Percentiles rank a stretch among this genome's conserved stretches.
Conservation (phyloP, 139 green algal species). For the Tetradesmus obliquus region DNA sequence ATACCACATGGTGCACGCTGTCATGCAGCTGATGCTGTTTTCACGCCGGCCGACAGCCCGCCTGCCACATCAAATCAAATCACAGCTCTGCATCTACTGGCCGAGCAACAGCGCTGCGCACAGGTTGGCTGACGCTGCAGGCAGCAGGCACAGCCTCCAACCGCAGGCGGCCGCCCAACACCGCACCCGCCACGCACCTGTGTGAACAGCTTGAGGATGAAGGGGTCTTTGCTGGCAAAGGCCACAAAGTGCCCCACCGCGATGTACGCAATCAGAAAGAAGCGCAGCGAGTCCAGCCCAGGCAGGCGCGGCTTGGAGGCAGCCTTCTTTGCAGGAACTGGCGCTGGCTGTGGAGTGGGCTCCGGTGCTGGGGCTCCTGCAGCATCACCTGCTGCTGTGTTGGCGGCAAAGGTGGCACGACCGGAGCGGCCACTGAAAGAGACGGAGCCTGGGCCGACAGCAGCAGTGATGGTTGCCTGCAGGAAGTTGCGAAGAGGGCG, state of each 20-base stretch:
- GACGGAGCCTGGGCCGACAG: background rate
- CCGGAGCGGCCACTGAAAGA: background rate
- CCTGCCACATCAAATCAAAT: too few relatives aligned
- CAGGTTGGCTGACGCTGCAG: too few relatives aligned
- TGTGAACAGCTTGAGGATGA: slow-evolving; percentile 44
- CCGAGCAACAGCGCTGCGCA: too few relatives aligned
- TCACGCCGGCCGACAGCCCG: too few relatives aligned
- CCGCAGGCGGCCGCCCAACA: too few relatives aligned
- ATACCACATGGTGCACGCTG: too few relatives aligned
- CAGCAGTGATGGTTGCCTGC: background rate
- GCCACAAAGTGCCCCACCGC: slow-evolving; percentile 45
- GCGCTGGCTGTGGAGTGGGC: background rate
- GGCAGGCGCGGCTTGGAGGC: slow-evolving; percentile 43
- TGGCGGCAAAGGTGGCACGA: background rate
- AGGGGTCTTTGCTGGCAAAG: slow-evolving; percentile 36
- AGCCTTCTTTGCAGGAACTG: slow-evolving; percentile 1
- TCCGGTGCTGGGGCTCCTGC: background rate
- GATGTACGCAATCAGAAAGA: slow-evolving; percentile 52
- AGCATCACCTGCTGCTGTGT: background rate
- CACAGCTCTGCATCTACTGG: too few relatives aligned
- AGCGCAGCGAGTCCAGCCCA: slow-evolving; percentile 40
- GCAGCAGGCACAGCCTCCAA: too few relatives aligned
- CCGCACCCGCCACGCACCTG: background rate
- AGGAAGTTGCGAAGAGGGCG: background rate
- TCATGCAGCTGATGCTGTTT: too few relatives aligned